A percentile compares a stretch with the other conserved stretches of the same genome.
Conservation (phyloP, 176 grass and related monocot genomes). For the Zoysia pacifica region DNA sequence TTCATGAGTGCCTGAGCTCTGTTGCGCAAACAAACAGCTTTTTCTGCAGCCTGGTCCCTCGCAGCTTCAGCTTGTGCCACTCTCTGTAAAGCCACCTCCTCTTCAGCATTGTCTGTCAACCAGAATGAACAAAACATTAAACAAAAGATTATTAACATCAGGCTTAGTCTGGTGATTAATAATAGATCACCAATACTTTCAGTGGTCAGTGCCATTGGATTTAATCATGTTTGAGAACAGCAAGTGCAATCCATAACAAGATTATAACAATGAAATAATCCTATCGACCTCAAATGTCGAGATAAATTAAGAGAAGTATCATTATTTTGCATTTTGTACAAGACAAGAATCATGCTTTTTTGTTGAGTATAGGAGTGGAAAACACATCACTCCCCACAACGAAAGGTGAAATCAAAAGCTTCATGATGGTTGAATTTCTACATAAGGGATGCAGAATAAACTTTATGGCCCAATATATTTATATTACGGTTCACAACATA, state of each 20-base stretch:
- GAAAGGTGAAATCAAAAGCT: background rate
- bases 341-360: background rate
- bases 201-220: background rate
- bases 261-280: background rate
- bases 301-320: background rate
- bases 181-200: background rate
- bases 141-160: conserved; percentile 18
- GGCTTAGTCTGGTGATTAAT: conserved; percentile 12
- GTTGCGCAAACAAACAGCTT: conserved; percentile 43
- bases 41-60: conserved; percentile 49
- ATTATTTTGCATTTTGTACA: background rate
- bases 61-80: conserved; percentile 60
- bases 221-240: background rate
- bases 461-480: background rate
- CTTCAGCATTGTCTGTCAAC: conserved; percentile 52
- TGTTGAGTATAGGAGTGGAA: background rate
- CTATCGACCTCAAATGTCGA: background rate
- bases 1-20: conserved; percentile 63
- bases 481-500: conserved; percentile 5
- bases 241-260: background rate
- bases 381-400: background rate
- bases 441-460: background rate
- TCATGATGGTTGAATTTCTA: background rate
- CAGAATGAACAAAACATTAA: conserved; percentile 16
- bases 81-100: conserved; percentile 57